These are phyloP conservation scores for Sporisorium sorghi DNA, from an alignment of 1,284 basidiomycete genomes.

Conservation along the genomic window DNA sequence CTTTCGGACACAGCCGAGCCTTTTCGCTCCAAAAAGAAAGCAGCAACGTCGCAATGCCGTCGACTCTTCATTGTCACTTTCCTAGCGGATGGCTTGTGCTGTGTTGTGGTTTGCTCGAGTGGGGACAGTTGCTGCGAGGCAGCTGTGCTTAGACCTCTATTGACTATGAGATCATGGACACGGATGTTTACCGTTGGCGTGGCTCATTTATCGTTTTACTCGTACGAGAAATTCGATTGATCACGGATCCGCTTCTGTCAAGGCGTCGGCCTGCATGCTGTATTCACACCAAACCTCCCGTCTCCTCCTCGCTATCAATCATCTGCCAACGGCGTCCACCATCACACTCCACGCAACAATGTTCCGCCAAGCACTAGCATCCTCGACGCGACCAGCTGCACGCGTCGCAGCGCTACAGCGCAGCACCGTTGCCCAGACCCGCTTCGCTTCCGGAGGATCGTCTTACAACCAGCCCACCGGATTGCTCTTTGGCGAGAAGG, in stretches of 20 bases:
- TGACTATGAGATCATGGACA: too few relatives aligned
- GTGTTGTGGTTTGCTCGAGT: not conserved
- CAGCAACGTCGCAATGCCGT: not conserved
- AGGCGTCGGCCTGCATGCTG: slow-evolving; percentile 16
- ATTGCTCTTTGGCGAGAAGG: slow-evolving; percentile 66
- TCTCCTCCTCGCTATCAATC: not conserved
- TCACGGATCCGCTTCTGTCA: slow-evolving; percentile 34
- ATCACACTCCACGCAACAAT: slow-evolving; percentile 15
- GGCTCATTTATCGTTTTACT: not conserved
- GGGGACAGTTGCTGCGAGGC: too few relatives aligned
- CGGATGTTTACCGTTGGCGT: slow-evolving; percentile 11
- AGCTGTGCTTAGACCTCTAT: too few relatives aligned
- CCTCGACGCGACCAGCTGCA: slow-evolving; percentile 31
- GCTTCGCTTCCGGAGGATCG: slow-evolving; percentile 50
- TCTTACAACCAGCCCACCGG: slow-evolving; percentile 67
- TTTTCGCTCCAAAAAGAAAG: not conserved
- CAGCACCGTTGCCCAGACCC: slow-evolving; percentile 32
- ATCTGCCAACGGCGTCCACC: slow-evolving; percentile 3
- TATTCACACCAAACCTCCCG: slow-evolving; percentile 5
- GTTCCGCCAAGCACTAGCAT: slow-evolving; percentile 43
- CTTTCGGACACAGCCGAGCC: not conserved
- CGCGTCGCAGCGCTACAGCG: slow-evolving; percentile 28
- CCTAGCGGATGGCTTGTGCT: not conserved
- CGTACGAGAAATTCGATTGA: slow-evolving; percentile 20
- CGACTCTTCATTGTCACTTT: too few relatives aligned